These are phyloP conservation scores for Entomortierella lignicola DNA, from an alignment of 192 early-diverging fungal genomes.

Conservation along the genomic window DNA sequence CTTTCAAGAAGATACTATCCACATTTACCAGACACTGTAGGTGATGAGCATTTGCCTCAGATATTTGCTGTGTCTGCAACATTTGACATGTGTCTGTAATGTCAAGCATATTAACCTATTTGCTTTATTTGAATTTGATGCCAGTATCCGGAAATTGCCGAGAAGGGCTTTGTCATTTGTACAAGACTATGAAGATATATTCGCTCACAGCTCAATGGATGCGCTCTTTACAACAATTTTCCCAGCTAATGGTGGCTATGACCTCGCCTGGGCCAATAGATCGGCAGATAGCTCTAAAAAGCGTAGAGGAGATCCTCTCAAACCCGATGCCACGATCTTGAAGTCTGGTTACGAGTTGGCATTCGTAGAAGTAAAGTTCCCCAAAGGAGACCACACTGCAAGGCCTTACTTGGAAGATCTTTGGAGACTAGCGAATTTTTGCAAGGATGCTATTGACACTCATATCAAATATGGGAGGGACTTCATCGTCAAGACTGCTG, in stretches of 20 bases:
- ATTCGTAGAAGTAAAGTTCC: constrained; percentile 3
- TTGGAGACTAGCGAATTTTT: constrained; percentile 5
- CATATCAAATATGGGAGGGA: neutral
- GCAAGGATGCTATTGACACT: constrained; percentile 7
- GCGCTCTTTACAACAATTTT: too few relatives aligned
- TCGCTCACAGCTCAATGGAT: too few relatives aligned
- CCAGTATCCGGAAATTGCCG: too few relatives aligned
- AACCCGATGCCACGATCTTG: neutral
- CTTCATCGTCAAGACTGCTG: neutral
- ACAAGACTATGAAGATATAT: too few relatives aligned
- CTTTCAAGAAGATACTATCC: too few relatives aligned
- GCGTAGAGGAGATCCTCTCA: neutral
- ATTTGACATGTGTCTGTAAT: too few relatives aligned
- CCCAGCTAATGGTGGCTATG: neutral
- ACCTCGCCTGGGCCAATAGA: constrained; percentile 7
- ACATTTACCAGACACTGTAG: too few relatives aligned
- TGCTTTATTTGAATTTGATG: neutral
- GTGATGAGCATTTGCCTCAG: too few relatives aligned
- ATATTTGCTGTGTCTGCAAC: neutral
- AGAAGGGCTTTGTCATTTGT: too few relatives aligned
- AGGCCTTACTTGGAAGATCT: constrained; percentile 1
- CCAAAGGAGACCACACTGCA: neutral
- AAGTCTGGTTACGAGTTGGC: neutral
- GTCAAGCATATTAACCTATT: too few relatives aligned
- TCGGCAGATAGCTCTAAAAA: neutral